Evolutionary conservation across 2,329 filamentous ascomycete genomes (phyloP).

Genomic region (Aspergillus puulaauensis): DNA sequence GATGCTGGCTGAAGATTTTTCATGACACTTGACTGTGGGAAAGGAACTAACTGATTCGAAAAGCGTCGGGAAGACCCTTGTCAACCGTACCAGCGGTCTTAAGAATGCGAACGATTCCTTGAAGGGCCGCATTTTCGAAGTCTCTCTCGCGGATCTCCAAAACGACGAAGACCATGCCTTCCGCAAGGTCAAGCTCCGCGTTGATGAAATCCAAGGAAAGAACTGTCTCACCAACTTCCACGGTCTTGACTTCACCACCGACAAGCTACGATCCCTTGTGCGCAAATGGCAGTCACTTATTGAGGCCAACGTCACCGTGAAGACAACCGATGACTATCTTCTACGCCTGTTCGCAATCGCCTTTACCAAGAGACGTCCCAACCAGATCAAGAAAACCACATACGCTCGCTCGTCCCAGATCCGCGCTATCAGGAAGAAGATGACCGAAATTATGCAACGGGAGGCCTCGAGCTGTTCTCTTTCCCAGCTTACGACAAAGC

Average conservation of each 20-base stretch:
- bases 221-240: slow-evolving; percentile 99
- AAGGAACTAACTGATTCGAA: slow-evolving; percentile 21
- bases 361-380: slow-evolving; percentile 98
- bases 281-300: slow-evolving; percentile 99
- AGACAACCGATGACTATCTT: slow-evolving; percentile 99
- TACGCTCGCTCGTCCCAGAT: slow-evolving; percentile 97
- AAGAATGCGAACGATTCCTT: slow-evolving; percentile 99
- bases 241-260: slow-evolving; percentile 99
- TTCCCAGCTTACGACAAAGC: slow-evolving; percentile 94
- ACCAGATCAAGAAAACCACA: slow-evolving; percentile 99
- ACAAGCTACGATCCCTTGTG: slow-evolving; percentile 98
- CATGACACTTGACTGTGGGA: slow-evolving; percentile 1
- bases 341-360: slow-evolving; percentile 98
- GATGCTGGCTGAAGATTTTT: slow-evolving; percentile 12
- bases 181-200: slow-evolving; percentile 98
- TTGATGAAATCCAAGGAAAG: slow-evolving; percentile 99
- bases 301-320: slow-evolving; percentile 99
- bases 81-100: slow-evolving; percentile 98
- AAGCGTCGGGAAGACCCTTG: slow-evolving; percentile 99
- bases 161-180: slow-evolving; percentile 99
- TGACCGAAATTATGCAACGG: slow-evolving; percentile 97
- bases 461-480: slow-evolving; percentile 94
- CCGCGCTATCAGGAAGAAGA: slow-evolving; percentile 98
- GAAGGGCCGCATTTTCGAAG: slow-evolving; percentile 98
- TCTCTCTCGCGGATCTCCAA: slow-evolving; percentile 97